Base-by-base conservation (phyloP, 129 eudicot species). In the Flaveria sonorensis region DNA sequence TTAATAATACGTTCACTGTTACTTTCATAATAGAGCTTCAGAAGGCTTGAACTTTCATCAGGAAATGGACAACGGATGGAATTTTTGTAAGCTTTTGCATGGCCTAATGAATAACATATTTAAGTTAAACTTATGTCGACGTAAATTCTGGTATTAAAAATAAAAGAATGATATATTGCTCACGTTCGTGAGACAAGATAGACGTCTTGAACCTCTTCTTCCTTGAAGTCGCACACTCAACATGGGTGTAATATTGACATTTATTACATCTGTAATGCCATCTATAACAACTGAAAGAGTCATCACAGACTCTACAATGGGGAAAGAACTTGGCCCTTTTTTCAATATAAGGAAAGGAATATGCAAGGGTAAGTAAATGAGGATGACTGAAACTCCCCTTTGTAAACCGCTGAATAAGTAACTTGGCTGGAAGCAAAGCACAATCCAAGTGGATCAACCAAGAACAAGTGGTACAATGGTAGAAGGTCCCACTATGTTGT, bases 181-280 rank as follows among this genome's bases (percentile, higher is more conserved):
- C 13, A 61, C 78, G 11, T 6, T 39, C 7, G 26, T 3, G 48
- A 16, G 10, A 8, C 1, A 66, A 50, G 81, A 68, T 77, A 3
- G 50, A 30, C 43, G 12, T 3, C 32, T 28, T 73, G 57, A 56
- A 72, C 5, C 19, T 6, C 18, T 32, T 55, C 6, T 4, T 0
- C 36, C 8, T 59, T 62, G 75, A 43, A 12, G 70, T 52, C 0
- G 32, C 70, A 67, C 80, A 81, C 1, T n/a, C 24, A 12, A 66
- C 23, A 59, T 81, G 80, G 23, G 7, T 45, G 28, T 64, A 81
- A 24, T 77, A 77, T 32, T 2, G 28, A 23, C 71, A 70, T 18
- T 30, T 61, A 32, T 61, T 61, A 4, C 82, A 74, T 10, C 51
- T 45, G 26, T 81, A 81, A 32, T 42, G 9, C 79, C 84, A 80